Evolutionary conservation across 148 eudicot species (phyloP).

Genomic region (Hydrangea macrophylla): DNA sequence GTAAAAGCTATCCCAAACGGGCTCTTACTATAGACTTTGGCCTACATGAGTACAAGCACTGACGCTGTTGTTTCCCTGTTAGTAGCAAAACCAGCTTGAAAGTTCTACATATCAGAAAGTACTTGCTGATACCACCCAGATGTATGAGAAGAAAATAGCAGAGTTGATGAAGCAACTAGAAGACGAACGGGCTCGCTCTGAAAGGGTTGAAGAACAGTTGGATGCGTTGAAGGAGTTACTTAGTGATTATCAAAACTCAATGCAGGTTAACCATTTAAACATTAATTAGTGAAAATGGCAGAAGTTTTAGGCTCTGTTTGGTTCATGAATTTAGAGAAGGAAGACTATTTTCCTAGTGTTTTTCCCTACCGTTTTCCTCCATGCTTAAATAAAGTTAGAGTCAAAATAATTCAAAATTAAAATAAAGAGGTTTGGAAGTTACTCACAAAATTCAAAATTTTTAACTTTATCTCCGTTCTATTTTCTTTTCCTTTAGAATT

Average conservation of each 20-base stretch:
- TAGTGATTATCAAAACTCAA: conserved; percentile 48
- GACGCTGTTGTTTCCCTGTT: conserved; percentile 25
- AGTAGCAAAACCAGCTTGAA: conserved; percentile 74
- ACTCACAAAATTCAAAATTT: too few species aligned
- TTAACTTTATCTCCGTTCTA: too few species aligned
- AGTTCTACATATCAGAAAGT: conserved; percentile 59
- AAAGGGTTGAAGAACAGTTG: conserved; percentile 48
- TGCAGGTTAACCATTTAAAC: conserved; percentile 47
- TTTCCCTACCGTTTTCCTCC: too few species aligned
- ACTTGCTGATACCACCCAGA: conserved; percentile 75
- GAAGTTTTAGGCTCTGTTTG: background rate
- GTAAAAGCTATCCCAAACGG: too few species aligned
- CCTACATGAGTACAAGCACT: conserved; percentile 1
- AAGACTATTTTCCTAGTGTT: too few species aligned
- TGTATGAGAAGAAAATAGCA: conserved; percentile 78
- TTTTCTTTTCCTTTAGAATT: too few species aligned
- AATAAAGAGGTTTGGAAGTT: too few species aligned
- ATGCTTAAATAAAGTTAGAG: too few species aligned
- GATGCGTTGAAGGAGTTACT: conserved; percentile 47
- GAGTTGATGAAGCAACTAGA: conserved; percentile 68
- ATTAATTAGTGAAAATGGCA: conserved; percentile 1
- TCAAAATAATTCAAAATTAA: too few species aligned
- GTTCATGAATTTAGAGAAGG: too few species aligned
- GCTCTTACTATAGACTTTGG: background rate
- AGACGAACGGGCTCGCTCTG: conserved; percentile 44